Base-by-base conservation (phyloP, 192 early-diverging fungal genomes). In the Coemansia brasiliensis region DNA sequence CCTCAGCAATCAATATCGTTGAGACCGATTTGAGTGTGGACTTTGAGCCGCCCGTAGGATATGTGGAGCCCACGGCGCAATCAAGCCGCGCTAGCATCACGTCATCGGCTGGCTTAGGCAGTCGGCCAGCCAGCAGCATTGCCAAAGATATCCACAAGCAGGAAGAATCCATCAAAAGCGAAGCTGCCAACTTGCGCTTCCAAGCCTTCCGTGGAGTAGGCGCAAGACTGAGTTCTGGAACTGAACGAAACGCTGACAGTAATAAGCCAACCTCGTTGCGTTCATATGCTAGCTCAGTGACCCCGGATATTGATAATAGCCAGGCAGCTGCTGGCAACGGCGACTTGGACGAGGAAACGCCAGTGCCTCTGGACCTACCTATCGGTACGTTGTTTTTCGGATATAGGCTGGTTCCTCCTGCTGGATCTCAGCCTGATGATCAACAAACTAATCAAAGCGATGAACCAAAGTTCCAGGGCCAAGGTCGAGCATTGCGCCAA, bases 21-120 rank as follows among this genome's bases (percentile, higher is more conserved):
- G 97, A 99, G 69, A 98, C 95, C 0, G 97, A 99, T 83, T 67
- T 99, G 38, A 94, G 95, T 59, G 94, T 95, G 1, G 97, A 99
- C 55, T 98, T 99, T 81, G 97, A 92, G 0, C 83, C 97, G 12
- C 97, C 97, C 6, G 71, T 96, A 2, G 97, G 97, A 3, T 99
- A 99, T 69, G 86, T 89, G 15, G 97, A 99, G 70, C 94, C 94
- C 12, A 67, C 69, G 24, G 43, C 63, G 6, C 56, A 22, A 20
- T 45, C 54, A 8, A 39, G 61, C 45, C 41, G 69, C 3, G 63
- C 61, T 20, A 67, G 57, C 58, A 63, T 65, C 35, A 24, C 17
- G 25, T 46, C 55, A 17, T 39, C 61, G 21, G 20, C 24, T 17
- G 35, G 39, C 3, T 15, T 22, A 3, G 41, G 26, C 18, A 69